Conservation (phyloP, 495 filamentous ascomycete species). For the Daldinia childiae region DNA sequence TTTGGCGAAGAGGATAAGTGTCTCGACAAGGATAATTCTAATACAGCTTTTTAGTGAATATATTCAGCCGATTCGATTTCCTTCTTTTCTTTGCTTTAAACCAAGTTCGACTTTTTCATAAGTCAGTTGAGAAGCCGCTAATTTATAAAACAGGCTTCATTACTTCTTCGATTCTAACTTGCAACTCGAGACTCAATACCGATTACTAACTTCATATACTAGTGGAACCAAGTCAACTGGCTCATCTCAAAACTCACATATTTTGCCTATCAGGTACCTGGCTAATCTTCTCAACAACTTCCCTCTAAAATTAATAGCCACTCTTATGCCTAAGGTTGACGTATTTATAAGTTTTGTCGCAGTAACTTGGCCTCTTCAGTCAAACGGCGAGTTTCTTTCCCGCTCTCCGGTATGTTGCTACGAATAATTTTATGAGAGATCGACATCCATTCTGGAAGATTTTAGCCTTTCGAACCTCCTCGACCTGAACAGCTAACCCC, state of each 20-base stretch:
- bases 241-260: conserved; percentile 27
- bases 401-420: conserved; percentile 40
- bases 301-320: conserved; percentile 18
- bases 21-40: conserved; percentile 32
- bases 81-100: neutral
- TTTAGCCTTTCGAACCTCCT: conserved; percentile 25
- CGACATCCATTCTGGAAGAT: conserved; percentile 42
- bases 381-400: conserved; percentile 42
- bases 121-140: neutral
- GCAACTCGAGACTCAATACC: neutral
- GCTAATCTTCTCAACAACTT: conserved; percentile 1
- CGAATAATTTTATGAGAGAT: conserved; percentile 48
- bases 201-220: neutral
- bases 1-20: conserved; percentile 34
- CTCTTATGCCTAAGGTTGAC: conserved; percentile 15
- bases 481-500: conserved; percentile 20
- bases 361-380: conserved; percentile 50
- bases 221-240: conserved; percentile 10
- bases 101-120: neutral
- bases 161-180: neutral
- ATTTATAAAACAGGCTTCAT: neutral
- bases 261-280: too few species aligned
- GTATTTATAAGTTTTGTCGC: conserved; percentile 17
- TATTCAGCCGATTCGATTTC: neutral
- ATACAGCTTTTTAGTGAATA: conserved; percentile 20